Evolutionary conservation across 495 filamentous ascomycete genomes (phyloP), one percentile per base, ranked within the genome.

Genomic region (Podospora pseudoanserina): DNA sequence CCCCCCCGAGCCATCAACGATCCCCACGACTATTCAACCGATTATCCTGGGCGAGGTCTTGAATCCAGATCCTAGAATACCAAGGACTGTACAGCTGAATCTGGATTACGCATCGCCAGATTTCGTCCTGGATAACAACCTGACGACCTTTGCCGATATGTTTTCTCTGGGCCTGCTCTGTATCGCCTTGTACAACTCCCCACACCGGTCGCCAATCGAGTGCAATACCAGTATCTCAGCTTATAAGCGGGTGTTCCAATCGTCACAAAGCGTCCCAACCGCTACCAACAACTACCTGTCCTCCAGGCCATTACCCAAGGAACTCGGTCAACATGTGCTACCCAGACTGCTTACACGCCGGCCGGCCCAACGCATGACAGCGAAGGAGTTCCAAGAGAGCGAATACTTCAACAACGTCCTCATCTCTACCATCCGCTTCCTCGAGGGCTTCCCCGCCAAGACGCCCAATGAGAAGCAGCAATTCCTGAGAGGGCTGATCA

Each of bases 361-460:
- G 63, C 92, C 95, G 0, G 91, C 92, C 1, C 89, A 95, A 72
- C 86, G 95, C 32, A 87, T 96, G 82, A 94, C 87, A 65, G 96
- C 94, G 49, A 87, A 88, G 63, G 94, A 97, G 70, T 98, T 99
- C 68, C 94, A 99, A 74, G 88, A 97, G 75, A 93, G 92, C 67
- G 87, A 88, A 68, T 99, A 96, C 75, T 99, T 99, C 70, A 92
- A 98, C 76, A 98, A 97, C 75, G 93, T 97, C 63, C 83, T 99
- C 26, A 91, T 99, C 28, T 95, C 93, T 1, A 95, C 96, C 0
- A 93, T 99, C 64, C 93, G 96, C 27, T 99, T 98, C 73, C 80
- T 99, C 27, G 95, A 99, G 69, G 83, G 87, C 0, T 84, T 99
- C 63, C 94, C 95, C 2, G 90, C 93, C 54, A 99, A 99, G 79